Evolutionary conservation across 352 stramenopile species (phyloP).

Genomic region (Saprolegnia parasitica): DNA sequence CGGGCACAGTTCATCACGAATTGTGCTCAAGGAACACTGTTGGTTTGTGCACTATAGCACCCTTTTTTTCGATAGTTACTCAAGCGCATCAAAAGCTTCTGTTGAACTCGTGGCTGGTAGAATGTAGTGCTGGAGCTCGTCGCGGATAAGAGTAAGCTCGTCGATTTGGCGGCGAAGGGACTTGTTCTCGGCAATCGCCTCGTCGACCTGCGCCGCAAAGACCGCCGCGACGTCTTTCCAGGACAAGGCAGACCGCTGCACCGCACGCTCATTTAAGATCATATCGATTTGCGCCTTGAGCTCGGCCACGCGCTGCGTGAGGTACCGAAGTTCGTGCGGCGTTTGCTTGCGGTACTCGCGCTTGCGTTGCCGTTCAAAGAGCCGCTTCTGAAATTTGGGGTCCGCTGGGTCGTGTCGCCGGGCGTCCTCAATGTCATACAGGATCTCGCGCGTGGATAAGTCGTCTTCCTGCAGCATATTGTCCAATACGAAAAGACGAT

Average conservation of each 20-base stretch:
- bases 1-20: too few relatives aligned
- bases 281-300: neutral
- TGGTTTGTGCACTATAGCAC: too few relatives aligned
- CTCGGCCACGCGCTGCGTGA: neutral
- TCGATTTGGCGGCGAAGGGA: neutral
- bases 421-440: constrained; percentile 6
- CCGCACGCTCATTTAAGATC: neutral
- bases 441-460: constrained; percentile 1
- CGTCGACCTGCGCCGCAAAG: neutral
- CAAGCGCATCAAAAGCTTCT: too few relatives aligned
- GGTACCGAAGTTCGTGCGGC: constrained; percentile 4
- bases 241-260: neutral
- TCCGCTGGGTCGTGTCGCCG: neutral
- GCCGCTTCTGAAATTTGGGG: neutral
- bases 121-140: too few relatives aligned
- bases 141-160: neutral
- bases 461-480: constrained; percentile 9
- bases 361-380: constrained; percentile 1
- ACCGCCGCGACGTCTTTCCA: neutral
- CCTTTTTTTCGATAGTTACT: too few relatives aligned
- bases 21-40: too few relatives aligned
- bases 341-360: constrained; percentile 15
- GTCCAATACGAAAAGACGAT: neutral
- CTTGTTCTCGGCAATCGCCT: neutral
- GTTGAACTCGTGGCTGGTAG: too few relatives aligned